Base-by-base conservation (phyloP, 768 basidiomycete genomes). In the Boletus tylopilopsis region DNA sequence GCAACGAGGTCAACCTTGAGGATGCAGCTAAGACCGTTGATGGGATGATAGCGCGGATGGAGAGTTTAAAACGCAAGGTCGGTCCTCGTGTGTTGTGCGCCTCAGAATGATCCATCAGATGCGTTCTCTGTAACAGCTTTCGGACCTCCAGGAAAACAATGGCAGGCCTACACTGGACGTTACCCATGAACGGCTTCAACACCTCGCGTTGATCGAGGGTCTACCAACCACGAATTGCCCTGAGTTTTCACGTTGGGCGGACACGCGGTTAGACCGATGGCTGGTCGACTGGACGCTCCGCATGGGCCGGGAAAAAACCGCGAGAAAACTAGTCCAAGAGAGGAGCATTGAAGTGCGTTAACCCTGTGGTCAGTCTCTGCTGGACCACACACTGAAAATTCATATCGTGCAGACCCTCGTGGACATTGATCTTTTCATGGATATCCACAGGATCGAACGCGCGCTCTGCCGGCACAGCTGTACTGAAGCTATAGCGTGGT, bases 241-340 rank as follows among this genome's bases (percentile, higher is more conserved):
- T 4, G 82, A 84, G 42, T 88, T 84, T 67, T 73, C 75, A 19
- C 76, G 82, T 27, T 95, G 90, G 90, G 82, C 86, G 8, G 84
- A 90, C 60, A 82, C 76, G 37, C 75, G 92, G 42, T 71, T 97
- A 12, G 87, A 93, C 62, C 73, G 94, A 54, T 95, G 92, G 85
- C 75, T 97, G 29, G 87, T 95, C 3, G 96, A 99, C 64, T 95
- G 95, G 87, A 80, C 86, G 30, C 72, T 98, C 39, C 76, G 94
- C 47, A 81, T 76, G 32, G 92, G 88, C 27, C 85, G 85, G 59
- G 81, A 85, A 56, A 76, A 80, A 58, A 85, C 91, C 1, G 94
- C 96, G 2, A 74, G 75, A 58, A 76, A 75, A 55, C 78, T 97
- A 39, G 89, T 93, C 19, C 75, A 78, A 55, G 83, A 90, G 54